phyloP scores from a whole-genome alignment of 169 alveolate species.

The Plasmodium ovale region DNA sequence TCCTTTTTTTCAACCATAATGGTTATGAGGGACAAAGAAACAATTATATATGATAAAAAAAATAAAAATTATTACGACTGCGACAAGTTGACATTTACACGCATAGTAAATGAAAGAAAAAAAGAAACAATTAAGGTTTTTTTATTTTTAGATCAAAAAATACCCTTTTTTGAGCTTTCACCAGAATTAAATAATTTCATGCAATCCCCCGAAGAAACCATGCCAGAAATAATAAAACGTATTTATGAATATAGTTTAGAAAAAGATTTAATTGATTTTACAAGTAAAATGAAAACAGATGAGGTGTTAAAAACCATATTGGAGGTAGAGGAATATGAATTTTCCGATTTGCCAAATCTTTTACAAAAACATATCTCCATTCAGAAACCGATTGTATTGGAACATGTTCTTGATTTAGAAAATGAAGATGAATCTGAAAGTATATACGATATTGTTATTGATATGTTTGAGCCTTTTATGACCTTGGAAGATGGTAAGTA shows the following conservation, averaged over 20 bases:
- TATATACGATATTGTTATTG: constrained; percentile 69
- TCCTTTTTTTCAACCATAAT: constrained; percentile 75
- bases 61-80: constrained; percentile 71
- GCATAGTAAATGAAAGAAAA: constrained; percentile 57
- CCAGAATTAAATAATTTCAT: constrained; percentile 53
- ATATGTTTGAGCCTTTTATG: constrained; percentile 63
- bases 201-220: constrained; percentile 69
- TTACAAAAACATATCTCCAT: constrained; percentile 50
- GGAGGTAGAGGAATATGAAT: constrained; percentile 72
- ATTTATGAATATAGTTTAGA: constrained; percentile 75
- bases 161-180: constrained; percentile 73
- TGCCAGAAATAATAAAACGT: constrained; percentile 67
- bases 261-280: constrained; percentile 50
- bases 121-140: constrained; percentile 58
- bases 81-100: constrained; percentile 72
- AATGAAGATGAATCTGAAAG: constrained; percentile 65
- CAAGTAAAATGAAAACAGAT: constrained; percentile 56
- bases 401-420: constrained; percentile 58
- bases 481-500: constrained; percentile 42
- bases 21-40: constrained; percentile 71
- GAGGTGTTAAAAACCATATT: constrained; percentile 61
- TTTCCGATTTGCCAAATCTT: constrained; percentile 63
- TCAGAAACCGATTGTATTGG: constrained; percentile 74
- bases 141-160: constrained; percentile 68
- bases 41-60: constrained; percentile 74